A percentile compares a stretch with the other conserved stretches of the same genome.
Evolutionary conservation across 1,139 yeast genomes (phyloP).

Genomic region (Geotrichum histeridarum): DNA sequence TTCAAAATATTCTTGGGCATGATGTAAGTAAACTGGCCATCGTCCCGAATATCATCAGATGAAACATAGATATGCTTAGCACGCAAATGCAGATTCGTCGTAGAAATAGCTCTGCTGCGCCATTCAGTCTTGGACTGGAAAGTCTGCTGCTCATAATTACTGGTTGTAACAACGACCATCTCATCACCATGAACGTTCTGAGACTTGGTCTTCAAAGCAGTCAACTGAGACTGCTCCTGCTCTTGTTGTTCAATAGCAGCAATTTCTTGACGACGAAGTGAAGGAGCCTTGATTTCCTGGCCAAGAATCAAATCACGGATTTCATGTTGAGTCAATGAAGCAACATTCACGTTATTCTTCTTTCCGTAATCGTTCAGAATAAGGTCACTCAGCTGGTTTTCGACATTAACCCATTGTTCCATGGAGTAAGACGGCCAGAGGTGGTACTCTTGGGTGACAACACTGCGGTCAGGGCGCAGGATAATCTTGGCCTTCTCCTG

Average conservation of each 20-base stretch:
- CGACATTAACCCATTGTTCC: constrained; percentile 91
- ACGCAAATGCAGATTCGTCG: constrained; percentile 66
- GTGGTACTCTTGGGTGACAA: constrained; percentile 70
- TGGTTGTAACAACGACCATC: constrained; percentile 87
- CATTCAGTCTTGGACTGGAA: constrained; percentile 87
- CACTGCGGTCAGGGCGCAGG: constrained; percentile 66
- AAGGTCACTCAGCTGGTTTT: constrained; percentile 79
- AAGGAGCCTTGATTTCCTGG: constrained; percentile 88
- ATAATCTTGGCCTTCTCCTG: constrained; percentile 73
- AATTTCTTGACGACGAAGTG: constrained; percentile 72
- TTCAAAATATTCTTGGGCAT: constrained; percentile 77
- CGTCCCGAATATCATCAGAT: constrained; percentile 51
- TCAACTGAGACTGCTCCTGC: constrained; percentile 45
- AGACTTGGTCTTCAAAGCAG: constrained; percentile 80
- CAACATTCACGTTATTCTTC: constrained; percentile 78
- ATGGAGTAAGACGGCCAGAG: constrained; percentile 87
- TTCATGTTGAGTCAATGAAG: constrained; percentile 86
- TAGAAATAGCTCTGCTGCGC: constrained; percentile 81
- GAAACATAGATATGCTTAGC: constrained; percentile 73
- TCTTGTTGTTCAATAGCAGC: constrained; percentile 67
- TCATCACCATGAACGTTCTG: constrained; percentile 95
- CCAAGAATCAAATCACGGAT: constrained; percentile 91
- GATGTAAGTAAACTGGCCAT: constrained; percentile 58
- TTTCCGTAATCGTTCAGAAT: constrained; percentile 80
- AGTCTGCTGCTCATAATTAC: constrained; percentile 77